Evolutionary conservation across 441 rosid genomes (phyloP), one percentile per base, ranked within the genome.

Genomic region (Syzygium malaccense): DNA sequence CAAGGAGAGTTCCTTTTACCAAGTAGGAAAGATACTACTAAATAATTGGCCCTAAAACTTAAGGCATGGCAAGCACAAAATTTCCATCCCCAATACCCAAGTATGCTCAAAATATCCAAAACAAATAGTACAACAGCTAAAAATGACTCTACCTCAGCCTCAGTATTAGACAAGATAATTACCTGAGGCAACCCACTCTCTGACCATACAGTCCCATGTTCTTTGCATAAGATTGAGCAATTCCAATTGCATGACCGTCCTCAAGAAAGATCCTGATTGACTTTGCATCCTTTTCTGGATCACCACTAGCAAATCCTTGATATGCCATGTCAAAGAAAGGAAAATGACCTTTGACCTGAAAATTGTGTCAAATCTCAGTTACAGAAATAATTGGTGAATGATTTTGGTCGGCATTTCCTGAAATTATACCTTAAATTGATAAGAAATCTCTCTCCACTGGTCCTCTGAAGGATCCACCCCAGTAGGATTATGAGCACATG

Each of bases 121-220:
- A 23, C 80, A 68, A 68, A 33, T 68, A 33, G 80, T 68, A 23
- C 48, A 68, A 37, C 49, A 33, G 80, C 80, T 33, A 20, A 26
- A 12, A 60, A 60, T 26, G 13, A 60, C 5, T 66, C 83, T 26
- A 25, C 28, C 37, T 28, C 17, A 9, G 15, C 33, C 45, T 68
- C 20, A 11, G 45, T 86, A 86, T 85, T 58, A 88, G 33, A 85
- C 8, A 90, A 87, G 37, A 37, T 32, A 48, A 84, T 48, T 96
- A 95, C 99, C 99, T 97, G 87, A 96, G 97, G 93, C 99, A 97
- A 88, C 99, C 99, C 78, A 95, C 98, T 88, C 99, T 95, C 92
- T 97, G 99, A 92, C 99, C 99, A 88, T 97, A 97, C 71, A 96
- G 99, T 90, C 99, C 99, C 99, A 97, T 97, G 92, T 97, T 97